Evolutionary conservation across 2,329 filamentous ascomycete species (phyloP), one percentile per base, ranked within the genome.

Genomic region (Cyphellophora europaea): DNA sequence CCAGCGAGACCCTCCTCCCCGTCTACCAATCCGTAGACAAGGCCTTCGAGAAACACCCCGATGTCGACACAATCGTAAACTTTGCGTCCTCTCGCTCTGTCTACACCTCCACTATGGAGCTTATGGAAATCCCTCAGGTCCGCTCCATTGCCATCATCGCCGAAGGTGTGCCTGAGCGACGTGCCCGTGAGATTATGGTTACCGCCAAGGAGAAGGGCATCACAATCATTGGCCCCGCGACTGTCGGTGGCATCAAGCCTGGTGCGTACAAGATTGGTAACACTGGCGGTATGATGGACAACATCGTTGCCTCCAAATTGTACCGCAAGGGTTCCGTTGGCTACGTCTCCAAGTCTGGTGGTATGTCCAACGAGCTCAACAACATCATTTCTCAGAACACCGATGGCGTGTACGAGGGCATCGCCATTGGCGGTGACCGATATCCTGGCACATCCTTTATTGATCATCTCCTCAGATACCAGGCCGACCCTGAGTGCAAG

Each of bases 241-340:
- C 91, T 37, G 91, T 98, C 45, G 91, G 91, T 77, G 91, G 91
- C 57, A 96, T 98, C 72, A 98, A 96, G 79, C 91, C 91, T 45
- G 91, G 91, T 64, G 85, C 84, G 63, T 98, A 89, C 83, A 98
- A 96, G 79, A 98, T 98, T 49, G 91, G 91, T 63, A 98, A 98
- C 77, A 98, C 91, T 55, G 91, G 91, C 77, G 91, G 91, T 67
- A 98, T 98, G 91, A 98, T 98, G 91, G 91, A 98, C 77, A 98
- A 98, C 78, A 98, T 98, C 56, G 91, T 98, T 48, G 87, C 91
- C 53, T 96, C 91, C 63, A 98, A 98, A 80, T 85, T 98, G 43
- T 98, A 98, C 80, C 89, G 91, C 67, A 91, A 91, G 71, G 91
- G 91, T 54, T 96, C 91, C 53, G 88, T 98, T 50, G 91, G 86